A percentile compares a stretch with the other conserved stretches of the same genome.
Evolutionary conservation across 495 filamentous ascomycete species (phyloP).

Genomic region (Melanomma pulvis-pyrius): DNA sequence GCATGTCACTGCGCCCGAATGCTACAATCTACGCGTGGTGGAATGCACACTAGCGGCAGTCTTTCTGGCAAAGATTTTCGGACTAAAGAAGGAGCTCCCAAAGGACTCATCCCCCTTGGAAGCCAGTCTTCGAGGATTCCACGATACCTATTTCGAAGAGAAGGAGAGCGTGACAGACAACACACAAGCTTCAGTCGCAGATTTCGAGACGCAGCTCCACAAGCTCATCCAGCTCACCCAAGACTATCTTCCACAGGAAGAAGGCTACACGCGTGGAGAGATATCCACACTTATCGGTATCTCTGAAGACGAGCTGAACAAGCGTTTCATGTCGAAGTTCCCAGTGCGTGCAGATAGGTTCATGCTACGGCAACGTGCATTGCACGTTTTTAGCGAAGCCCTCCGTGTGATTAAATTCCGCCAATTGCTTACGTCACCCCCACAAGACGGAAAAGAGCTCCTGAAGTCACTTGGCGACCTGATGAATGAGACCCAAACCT

Average conservation of each 20-base stretch:
- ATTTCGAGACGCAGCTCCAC: slow-evolving; percentile 66
- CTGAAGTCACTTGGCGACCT: slow-evolving; percentile 76
- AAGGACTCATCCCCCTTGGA: slow-evolving; percentile 82
- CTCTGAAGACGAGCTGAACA: slow-evolving; percentile 68
- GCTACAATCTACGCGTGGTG: slow-evolving; percentile 96
- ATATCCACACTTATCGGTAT: slow-evolving; percentile 74
- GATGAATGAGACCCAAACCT: slow-evolving; percentile 86
- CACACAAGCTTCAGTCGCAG: slow-evolving; percentile 40
- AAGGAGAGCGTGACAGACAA: slow-evolving; percentile 55
- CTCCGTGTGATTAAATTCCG: slow-evolving; percentile 84
- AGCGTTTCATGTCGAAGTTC: slow-evolving; percentile 78
- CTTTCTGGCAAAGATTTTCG: slow-evolving; percentile 63
- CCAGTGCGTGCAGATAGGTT: slow-evolving; percentile 88
- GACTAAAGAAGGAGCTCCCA: slow-evolving; percentile 62
- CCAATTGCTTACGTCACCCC: slow-evolving; percentile 57
- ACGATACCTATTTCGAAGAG: slow-evolving; percentile 74
- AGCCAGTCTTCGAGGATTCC: slow-evolving; percentile 81
- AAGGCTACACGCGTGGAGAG: slow-evolving; percentile 87
- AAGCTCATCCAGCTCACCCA: slow-evolving; percentile 66
- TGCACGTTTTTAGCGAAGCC: slow-evolving; percentile 90
- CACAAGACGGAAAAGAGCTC: slow-evolving; percentile 58
- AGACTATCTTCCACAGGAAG: slow-evolving; percentile 66
- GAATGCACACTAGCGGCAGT: slow-evolving; percentile 90
- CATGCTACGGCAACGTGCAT: slow-evolving; percentile 79
- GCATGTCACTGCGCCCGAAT: slow-evolving; percentile 85